A percentile compares a stretch with the other conserved stretches of the same genome.
Conservation (phyloP, 208 protist genomes). For the Wallacemonas sp. region DNA sequence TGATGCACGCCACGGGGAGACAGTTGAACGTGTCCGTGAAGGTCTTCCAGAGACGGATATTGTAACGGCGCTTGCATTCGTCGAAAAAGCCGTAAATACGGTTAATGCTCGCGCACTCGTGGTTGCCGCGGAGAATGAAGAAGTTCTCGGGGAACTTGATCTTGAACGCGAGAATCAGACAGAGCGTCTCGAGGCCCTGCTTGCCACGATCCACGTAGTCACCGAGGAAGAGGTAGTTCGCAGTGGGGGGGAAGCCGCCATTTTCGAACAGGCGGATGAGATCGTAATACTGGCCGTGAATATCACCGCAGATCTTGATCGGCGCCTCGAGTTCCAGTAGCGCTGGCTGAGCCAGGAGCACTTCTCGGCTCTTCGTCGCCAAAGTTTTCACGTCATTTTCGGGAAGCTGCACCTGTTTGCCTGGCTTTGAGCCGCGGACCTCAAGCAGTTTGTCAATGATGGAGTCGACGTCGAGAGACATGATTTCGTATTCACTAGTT, state of each 20-base stretch:
- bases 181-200: slow-evolving; percentile 98
- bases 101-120: slow-evolving; percentile 99
- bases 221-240: slow-evolving; percentile 99
- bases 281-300: slow-evolving; percentile 99
- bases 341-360: slow-evolving; percentile 84
- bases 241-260: slow-evolving; percentile 98
- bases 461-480: slow-evolving; percentile 82
- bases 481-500: too few relatives aligned
- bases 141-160: slow-evolving; percentile 99
- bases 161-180: slow-evolving; percentile 98
- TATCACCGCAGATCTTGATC: slow-evolving; percentile 97
- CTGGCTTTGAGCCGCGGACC: slow-evolving; percentile 85
- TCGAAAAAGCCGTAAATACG: slow-evolving; percentile 99
- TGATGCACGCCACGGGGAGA: slow-evolving; percentile 98
- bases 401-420: slow-evolving; percentile 85
- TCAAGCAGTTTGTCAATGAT: slow-evolving; percentile 94
- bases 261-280: slow-evolving; percentile 99
- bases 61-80: slow-evolving; percentile 99
- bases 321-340: slow-evolving; percentile 92
- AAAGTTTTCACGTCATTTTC: slow-evolving; percentile 91
- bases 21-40: slow-evolving; percentile 99
- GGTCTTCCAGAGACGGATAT: slow-evolving; percentile 98
- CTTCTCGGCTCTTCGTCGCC: slow-evolving; percentile 77
- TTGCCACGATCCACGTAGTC: slow-evolving; percentile 99
- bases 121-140: slow-evolving; percentile 99